Percentiles rank a stretch among this genome's conserved stretches.
Conservation (phyloP, 192 early-diverging fungal genomes). For the Chytriomyces confervae region DNA sequence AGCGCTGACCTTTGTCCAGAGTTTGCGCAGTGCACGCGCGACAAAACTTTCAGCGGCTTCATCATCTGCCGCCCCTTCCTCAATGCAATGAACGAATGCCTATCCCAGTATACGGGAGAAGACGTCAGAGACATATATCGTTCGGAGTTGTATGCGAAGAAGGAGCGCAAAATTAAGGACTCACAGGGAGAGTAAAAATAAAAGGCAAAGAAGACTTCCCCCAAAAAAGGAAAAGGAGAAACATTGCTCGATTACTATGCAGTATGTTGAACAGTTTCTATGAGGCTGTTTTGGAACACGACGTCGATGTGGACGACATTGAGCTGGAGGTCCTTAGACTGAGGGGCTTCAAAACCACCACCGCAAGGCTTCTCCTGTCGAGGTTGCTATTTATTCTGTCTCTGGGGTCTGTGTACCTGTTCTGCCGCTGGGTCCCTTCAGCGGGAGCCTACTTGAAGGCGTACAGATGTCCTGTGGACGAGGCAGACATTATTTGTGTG, state of each 20-base stretch:
- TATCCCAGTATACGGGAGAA: conserved; percentile 41
- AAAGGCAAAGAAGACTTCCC: too few relatives aligned
- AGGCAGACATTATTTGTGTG: conserved; percentile 75
- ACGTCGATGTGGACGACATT: not conserved
- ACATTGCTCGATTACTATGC: too few relatives aligned
- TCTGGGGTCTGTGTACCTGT: conserved; percentile 72
- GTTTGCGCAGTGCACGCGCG: conserved; percentile 30
- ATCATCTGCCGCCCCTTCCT: conserved; percentile 30
- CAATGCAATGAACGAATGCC: conserved; percentile 40
- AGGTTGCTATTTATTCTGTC: conserved; percentile 69
- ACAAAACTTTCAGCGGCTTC: conserved; percentile 39
- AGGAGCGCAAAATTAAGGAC: conserved; percentile 31
- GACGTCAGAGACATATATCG: conserved; percentile 33
- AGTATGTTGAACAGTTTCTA: too few relatives aligned
- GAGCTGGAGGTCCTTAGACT: not conserved
- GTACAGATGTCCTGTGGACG: conserved; percentile 63
- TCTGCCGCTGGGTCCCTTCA: conserved; percentile 85
- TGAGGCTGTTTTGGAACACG: not conserved
- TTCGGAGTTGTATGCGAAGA: conserved; percentile 22
- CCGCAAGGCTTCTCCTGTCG: conserved; percentile 55
- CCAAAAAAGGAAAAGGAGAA: too few relatives aligned
- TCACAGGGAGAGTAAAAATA: not conserved
- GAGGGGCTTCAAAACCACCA: not conserved
- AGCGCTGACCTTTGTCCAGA: conserved; percentile 14
- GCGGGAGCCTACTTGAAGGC: conserved; percentile 77